These are phyloP conservation scores for Misopates orontium DNA, from an alignment of 257 asterid species.

Conservation along the genomic window DNA sequence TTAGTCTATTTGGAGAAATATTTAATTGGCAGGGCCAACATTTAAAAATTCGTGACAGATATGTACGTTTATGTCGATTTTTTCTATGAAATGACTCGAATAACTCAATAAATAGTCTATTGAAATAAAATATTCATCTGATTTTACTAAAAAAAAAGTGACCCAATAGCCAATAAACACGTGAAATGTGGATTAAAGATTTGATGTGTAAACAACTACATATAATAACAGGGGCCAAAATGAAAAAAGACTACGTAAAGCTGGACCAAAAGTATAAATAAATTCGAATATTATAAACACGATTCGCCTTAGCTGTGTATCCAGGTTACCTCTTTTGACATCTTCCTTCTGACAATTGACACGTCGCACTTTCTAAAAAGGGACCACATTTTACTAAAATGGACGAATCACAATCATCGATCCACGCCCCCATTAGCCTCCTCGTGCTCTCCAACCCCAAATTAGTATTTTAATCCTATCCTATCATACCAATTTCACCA, in stretches of 20 bases:
- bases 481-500: no score
- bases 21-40: constrained; percentile 27
- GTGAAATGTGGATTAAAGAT: background rate
- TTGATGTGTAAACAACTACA: background rate
- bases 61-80: no score
- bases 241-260: background rate
- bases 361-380: constrained; percentile 27
- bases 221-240: background rate
- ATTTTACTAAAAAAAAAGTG: no score
- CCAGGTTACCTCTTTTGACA: constrained; percentile 33
- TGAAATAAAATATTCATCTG: no score
- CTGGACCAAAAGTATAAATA: constrained; percentile 28
- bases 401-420: background rate
- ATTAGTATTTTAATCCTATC: no score
- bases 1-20: constrained; percentile 29
- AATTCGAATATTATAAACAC: background rate
- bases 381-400: constrained; percentile 25
- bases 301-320: constrained; percentile 19
- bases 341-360: constrained; percentile 30
- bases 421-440: no score
- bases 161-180: background rate
- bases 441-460: no score
- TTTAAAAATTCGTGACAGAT: background rate
- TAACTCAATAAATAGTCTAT: no score
- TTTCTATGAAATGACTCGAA: no score